Conservation (phyloP, 768 basidiomycete genomes). For the Amanita muscaria region DNA sequence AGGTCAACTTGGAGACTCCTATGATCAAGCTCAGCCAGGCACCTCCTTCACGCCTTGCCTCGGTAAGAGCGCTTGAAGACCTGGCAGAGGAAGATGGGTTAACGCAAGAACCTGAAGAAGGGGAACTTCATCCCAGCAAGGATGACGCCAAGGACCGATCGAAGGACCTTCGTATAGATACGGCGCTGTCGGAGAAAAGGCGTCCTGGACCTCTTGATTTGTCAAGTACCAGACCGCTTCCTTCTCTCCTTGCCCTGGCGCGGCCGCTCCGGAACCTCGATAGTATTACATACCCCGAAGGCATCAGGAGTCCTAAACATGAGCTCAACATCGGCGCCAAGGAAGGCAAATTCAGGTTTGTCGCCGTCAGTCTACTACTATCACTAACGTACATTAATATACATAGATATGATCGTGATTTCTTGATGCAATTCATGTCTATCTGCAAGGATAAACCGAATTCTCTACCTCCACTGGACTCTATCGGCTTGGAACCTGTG, state of each 20-base stretch:
- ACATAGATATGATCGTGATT: constrained; percentile 88
- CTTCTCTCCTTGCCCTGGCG: constrained; percentile 72
- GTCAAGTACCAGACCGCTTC: constrained; percentile 42
- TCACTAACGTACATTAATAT: not conserved
- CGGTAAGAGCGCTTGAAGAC: constrained; percentile 22
- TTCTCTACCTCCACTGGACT: constrained; percentile 78
- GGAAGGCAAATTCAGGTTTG: constrained; percentile 83
- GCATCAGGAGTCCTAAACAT: constrained; percentile 69
- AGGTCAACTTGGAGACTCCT: constrained; percentile 51
- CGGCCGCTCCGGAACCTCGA: constrained; percentile 78
- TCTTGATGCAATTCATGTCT: constrained; percentile 93
- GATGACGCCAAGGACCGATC: constrained; percentile 35
- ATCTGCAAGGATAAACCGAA: constrained; percentile 95
- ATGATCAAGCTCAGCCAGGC: constrained; percentile 34
- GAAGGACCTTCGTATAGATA: constrained; percentile 65
- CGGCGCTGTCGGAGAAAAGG: constrained; percentile 36
- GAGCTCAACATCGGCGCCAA: constrained; percentile 80
- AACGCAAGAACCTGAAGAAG: constrained; percentile 35
- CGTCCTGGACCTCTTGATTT: constrained; percentile 74
- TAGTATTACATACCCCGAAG: constrained; percentile 72
- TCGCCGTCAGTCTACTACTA: not conserved
- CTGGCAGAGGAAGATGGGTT: constrained; percentile 35
- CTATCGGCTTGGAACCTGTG: constrained; percentile 81
- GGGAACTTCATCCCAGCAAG: constrained; percentile 25
- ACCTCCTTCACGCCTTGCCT: constrained; percentile 28